Percentiles rank a stretch among this genome's conserved stretches.
Conservation (phyloP, 163 green algal genomes). For the Scenedesmus sp. region DNA sequence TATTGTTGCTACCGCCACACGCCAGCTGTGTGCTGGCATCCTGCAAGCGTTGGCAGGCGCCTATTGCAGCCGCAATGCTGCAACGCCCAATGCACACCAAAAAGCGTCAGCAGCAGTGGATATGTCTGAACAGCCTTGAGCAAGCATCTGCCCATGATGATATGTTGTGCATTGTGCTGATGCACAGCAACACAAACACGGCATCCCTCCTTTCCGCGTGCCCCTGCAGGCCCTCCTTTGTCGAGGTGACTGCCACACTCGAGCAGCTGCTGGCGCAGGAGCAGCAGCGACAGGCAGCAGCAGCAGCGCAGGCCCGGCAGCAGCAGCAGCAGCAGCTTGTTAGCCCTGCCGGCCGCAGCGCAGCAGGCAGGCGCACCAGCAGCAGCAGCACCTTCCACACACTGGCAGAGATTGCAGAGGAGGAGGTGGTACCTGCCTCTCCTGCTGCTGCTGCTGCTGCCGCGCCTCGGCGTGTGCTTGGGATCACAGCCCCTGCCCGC, state of each 20-base stretch:
- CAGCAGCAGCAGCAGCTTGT: neutral
- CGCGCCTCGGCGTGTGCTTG: neutral
- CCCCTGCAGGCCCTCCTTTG: constrained; percentile 34
- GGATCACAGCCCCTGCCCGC: neutral
- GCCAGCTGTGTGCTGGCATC: neutral
- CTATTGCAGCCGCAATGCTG: neutral
- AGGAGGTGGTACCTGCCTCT: neutral
- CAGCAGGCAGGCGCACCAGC: neutral
- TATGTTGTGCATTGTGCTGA: no score
- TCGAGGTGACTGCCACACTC: neutral
- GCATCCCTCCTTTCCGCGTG: no score
- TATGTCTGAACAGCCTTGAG: no score
- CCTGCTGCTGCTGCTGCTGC: neutral
- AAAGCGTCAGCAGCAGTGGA: no score
- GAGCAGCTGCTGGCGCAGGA: constrained; percentile 31
- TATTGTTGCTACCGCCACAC: no score
- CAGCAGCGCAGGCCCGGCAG: neutral
- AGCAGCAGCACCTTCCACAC: neutral
- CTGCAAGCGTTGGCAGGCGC: no score
- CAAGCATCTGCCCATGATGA: no score
- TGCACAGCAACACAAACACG: no score
- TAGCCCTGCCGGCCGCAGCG: neutral
- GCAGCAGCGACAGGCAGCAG: constrained; percentile 1
- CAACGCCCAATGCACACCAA: no score
- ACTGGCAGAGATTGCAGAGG: neutral